Evolutionary conservation across 805 yeast species (phyloP).

Genomic region (Cyberlindnera veronae): DNA sequence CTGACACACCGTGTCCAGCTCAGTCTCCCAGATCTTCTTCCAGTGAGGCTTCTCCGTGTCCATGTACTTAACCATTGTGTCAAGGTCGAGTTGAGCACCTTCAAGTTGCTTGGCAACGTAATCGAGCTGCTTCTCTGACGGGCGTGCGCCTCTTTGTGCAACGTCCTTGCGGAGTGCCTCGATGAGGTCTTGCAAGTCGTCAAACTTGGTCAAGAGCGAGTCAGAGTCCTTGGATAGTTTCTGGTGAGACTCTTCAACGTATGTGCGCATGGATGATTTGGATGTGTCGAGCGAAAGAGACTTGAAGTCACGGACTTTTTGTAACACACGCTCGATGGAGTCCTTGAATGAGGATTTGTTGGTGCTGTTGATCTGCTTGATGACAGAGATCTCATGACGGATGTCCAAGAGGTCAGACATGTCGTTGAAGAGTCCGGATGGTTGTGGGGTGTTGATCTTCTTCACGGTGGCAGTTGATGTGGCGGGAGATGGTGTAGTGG

Average conservation of each 20-base stretch:
- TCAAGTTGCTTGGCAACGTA: slow-evolving; percentile 61
- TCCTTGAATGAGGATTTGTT: slow-evolving; percentile 41
- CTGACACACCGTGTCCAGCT: slow-evolving; percentile 83
- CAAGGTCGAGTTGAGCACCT: slow-evolving; percentile 51
- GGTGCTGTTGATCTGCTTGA: slow-evolving; percentile 51
- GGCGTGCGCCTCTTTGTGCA: slow-evolving; percentile 84
- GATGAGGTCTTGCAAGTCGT: slow-evolving; percentile 86
- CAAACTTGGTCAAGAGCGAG: slow-evolving; percentile 68
- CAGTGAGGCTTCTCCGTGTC: slow-evolving; percentile 73
- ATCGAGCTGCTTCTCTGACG: slow-evolving; percentile 68
- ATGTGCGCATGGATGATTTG: slow-evolving; percentile 39
- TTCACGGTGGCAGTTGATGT: slow-evolving; percentile 3
- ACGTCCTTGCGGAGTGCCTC: slow-evolving; percentile 90
- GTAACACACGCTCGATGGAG: slow-evolving; percentile 41
- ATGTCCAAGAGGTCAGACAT: slow-evolving; percentile 35
- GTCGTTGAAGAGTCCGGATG: slow-evolving; percentile 11
- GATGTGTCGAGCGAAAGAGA: slow-evolving; percentile 39
- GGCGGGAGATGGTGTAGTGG: too few species aligned
- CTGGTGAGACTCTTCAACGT: slow-evolving; percentile 73
- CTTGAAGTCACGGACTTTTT: slow-evolving; percentile 50
- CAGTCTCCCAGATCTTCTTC: slow-evolving; percentile 91
- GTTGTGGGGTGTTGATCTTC: neutral
- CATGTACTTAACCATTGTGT: slow-evolving; percentile 57
- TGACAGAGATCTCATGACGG: slow-evolving; percentile 55
- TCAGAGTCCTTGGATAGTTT: slow-evolving; percentile 79